Evolutionary conservation across 345 rosid species (phyloP), one percentile per base, ranked within the genome.

Genomic region (Gossypium arboreum): DNA sequence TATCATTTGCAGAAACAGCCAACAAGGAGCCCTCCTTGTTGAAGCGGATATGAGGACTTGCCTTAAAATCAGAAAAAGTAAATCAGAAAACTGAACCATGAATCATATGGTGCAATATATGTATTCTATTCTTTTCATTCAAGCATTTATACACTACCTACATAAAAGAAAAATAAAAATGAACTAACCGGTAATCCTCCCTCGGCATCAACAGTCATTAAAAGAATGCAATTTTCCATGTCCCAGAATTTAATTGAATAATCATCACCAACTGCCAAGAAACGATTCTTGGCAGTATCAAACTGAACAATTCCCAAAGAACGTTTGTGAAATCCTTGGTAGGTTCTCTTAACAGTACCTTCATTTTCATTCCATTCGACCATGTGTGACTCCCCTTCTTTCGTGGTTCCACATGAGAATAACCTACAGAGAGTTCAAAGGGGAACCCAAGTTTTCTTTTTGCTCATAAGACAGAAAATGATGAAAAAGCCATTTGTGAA

Each of bases 301-400:
- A 85, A 85, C 70, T 85, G 84, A 57, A 83, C 86, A 58, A 81
- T 64, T 61, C 84, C 81, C 11, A 75, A 64, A 24, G 85, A 85
- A 71, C 78, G 84, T 44, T 82, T 85, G 50, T 72, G 43, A 70
- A 85, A 77, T 29, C 88, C 88, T 67, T 51, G 82, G 62, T 80
- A 85, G 9, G 78, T 63, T 25, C 85, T 78, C 66, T 75, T 83
- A 20, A 82, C 72, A 0, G 82, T 65, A 60, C 88, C 86, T 81
- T 85, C 86, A 55, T 73, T 83, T 83, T 85, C 88, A 73, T 85
- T 81, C 88, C 88, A 85, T 79, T 85, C 88, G 29, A 85, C 86
- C 55, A 85, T 57, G 68, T 51, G 73, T 4, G 86, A 79, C 44
- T 79, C 86, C 18, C 88, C 88, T 58, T 85, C 86, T 73, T 73